These are phyloP conservation scores for Penicillium sp. DNA, from an alignment of 2,329 filamentous ascomycete genomes.

Conservation along the genomic window DNA sequence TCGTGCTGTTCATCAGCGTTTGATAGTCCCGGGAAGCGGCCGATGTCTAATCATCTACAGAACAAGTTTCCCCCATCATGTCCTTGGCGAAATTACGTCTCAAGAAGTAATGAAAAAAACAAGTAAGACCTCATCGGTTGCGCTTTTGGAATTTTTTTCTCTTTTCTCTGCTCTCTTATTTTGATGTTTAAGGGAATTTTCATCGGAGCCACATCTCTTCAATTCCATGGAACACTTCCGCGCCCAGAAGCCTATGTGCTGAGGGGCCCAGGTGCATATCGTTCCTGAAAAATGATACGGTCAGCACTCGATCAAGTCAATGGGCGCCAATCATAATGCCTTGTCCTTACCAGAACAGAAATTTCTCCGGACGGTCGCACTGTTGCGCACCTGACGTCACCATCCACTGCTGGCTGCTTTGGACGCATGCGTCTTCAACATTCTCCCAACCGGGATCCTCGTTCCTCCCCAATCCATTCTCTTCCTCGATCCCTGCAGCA, in stretches of 20 bases:
- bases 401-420: constrained; percentile 22
- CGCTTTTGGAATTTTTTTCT: no score
- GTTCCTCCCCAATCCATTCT: constrained; percentile 29
- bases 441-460: constrained; percentile 31
- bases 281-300: constrained; percentile 25
- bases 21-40: no score
- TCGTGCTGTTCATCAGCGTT: no score
- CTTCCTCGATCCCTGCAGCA: constrained; percentile 28
- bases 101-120: no score
- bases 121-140: no score
- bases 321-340: no score
- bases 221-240: constrained; percentile 32
- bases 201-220: constrained; percentile 24
- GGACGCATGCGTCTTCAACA: constrained; percentile 30
- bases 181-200: no score
- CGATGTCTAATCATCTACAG: no score
- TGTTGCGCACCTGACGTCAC: constrained; percentile 25
- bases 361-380: constrained; percentile 32
- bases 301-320: no score
- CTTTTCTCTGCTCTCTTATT: no score
- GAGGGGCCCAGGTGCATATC: constrained; percentile 35
- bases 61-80: no score
- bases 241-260: constrained; percentile 33
- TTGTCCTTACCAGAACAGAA: constrained; percentile 38
- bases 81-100: no score